phyloP scores from a whole-genome alignment of 2,329 filamentous ascomycete genomes.

The Teratosphaeria pseudoeucalypti region DNA sequence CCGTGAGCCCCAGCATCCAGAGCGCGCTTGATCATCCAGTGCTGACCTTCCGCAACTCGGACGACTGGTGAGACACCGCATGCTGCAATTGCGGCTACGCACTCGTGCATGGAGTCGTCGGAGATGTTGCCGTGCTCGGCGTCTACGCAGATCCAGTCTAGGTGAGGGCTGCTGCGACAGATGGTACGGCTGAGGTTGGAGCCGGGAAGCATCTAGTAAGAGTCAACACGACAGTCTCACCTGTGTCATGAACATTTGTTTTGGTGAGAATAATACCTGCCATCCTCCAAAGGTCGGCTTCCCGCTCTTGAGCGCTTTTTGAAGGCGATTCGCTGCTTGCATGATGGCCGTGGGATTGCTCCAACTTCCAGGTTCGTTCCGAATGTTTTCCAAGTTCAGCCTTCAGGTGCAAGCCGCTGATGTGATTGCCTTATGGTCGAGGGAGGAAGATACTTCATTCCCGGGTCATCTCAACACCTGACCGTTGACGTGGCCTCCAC shows the following conservation, averaged over 20 bases:
- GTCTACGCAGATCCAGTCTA: slow-evolving; percentile 32
- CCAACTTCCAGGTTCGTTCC: not conserved
- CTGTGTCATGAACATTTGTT: not conserved
- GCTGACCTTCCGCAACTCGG: slow-evolving; percentile 20
- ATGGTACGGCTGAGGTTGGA: slow-evolving; percentile 45
- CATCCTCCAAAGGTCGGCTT: slow-evolving; percentile 45
- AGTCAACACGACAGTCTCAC: not conserved
- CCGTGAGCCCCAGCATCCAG: slow-evolving; percentile 51
- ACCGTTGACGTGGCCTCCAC: not conserved
- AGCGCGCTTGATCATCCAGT: slow-evolving; percentile 53
- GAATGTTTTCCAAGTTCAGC: no score
- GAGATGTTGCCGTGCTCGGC: slow-evolving; percentile 43
- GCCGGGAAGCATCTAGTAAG: slow-evolving; percentile 38
- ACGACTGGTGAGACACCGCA: not conserved
- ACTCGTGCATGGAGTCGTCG: slow-evolving; percentile 46
- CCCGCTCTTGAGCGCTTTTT: slow-evolving; percentile 40
- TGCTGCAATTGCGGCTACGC: slow-evolving; percentile 27
- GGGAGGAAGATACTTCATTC: no score
- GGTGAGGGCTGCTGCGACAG: slow-evolving; percentile 40
- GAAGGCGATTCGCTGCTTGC: slow-evolving; percentile 45
- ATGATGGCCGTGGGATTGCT: slow-evolving; percentile 22
- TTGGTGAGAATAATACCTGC: slow-evolving; percentile 35
- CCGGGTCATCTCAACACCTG: not conserved
- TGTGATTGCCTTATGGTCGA: no score
- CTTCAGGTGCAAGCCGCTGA: no score